phyloP scores from a whole-genome alignment of 2,329 filamentous ascomycete species.

The Coniochaeta sp. region DNA sequence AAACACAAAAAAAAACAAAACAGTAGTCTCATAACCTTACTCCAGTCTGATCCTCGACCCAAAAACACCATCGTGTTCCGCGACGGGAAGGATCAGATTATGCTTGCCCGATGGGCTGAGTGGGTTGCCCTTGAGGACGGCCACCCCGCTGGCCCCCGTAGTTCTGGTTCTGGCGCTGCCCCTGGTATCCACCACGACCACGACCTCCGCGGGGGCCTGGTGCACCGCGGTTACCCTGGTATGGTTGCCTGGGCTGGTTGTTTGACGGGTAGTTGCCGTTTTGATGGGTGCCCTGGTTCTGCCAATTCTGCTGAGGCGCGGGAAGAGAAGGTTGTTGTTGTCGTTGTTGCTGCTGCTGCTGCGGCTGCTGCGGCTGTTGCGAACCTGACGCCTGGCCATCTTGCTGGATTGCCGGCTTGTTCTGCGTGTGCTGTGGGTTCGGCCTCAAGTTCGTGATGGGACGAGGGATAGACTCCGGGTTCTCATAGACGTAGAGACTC shows the following conservation, averaged over 20 bases:
- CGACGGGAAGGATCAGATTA: not conserved
- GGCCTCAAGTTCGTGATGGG: slow-evolving; percentile 41
- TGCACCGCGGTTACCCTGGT: slow-evolving; percentile 27
- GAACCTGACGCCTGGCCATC: not conserved
- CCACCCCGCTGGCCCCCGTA: slow-evolving; percentile 18
- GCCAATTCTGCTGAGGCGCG: slow-evolving; percentile 29
- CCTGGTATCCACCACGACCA: slow-evolving; percentile 19
- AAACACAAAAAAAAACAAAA: not conserved
- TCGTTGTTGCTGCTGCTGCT: too few species aligned
- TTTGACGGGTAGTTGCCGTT: slow-evolving; percentile 19
- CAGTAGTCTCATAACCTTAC: not conserved
- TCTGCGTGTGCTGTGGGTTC: not conserved
- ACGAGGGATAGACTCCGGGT: slow-evolving; percentile 87
- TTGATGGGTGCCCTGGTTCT: slow-evolving; percentile 28
- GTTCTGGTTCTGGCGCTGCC: slow-evolving; percentile 15
- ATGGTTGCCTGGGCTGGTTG: slow-evolving; percentile 27
- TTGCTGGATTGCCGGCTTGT: not conserved
- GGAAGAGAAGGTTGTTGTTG: slow-evolving; percentile 6
- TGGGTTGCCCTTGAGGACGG: not conserved
- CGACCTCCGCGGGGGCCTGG: slow-evolving; percentile 25
- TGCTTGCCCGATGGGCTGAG: not conserved
- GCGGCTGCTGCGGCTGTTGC: slow-evolving; percentile 7
- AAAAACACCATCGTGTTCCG: not conserved
- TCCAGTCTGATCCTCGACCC: not conserved
- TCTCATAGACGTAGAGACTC: slow-evolving; percentile 96